Evolutionary conservation across 164 flowering plant genomes (phyloP), one percentile per base, ranked within the genome.

Genomic region (Malania oleifera): DNA sequence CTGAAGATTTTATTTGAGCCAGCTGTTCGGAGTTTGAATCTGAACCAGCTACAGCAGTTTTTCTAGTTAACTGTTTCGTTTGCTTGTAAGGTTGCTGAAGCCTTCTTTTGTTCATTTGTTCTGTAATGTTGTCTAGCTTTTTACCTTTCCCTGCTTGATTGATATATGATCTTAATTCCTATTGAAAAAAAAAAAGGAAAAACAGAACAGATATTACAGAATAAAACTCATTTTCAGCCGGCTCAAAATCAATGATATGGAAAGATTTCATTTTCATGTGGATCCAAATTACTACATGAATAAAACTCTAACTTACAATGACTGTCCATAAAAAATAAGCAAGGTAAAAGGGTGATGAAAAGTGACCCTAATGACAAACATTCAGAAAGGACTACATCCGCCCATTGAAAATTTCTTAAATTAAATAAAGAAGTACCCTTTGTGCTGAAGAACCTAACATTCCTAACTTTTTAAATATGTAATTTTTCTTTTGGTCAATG

Each of bases 121-220:
- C n/a, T n/a, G n/a, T n/a, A n/a, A n/a, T n/a, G n/a, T n/a, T n/a
- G n/a, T n/a, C n/a, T n/a, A n/a, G n/a, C n/a, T n/a, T n/a, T n/a
- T n/a, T n/a, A n/a, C n/a, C n/a, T n/a, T n/a, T n/a, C n/a, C n/a
- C n/a, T n/a, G n/a, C n/a, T n/a, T n/a, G n/a, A n/a, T n/a, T n/a
- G n/a, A n/a, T n/a, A n/a, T n/a, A n/a, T n/a, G n/a, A n/a, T n/a
- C n/a, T n/a, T n/a, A n/a, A n/a, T n/a, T n/a, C n/a, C n/a, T n/a
- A n/a, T n/a, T n/a, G n/a, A n/a, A 59, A 52, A 40, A 63, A 24
- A 47, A 29, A 14, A 24, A 54, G 7, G 26, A 59, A 59, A 39
- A 25, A 19, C 37, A 52, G 38, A 24, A 10, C 0, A 55, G 23
- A 15, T 14, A 25, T 9, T 22, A 54, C 35, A 31, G 15, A 38